These are phyloP conservation scores for Amanita pallidorosea DNA, from an alignment of 768 basidiomycete genomes.

Conservation along the genomic window DNA sequence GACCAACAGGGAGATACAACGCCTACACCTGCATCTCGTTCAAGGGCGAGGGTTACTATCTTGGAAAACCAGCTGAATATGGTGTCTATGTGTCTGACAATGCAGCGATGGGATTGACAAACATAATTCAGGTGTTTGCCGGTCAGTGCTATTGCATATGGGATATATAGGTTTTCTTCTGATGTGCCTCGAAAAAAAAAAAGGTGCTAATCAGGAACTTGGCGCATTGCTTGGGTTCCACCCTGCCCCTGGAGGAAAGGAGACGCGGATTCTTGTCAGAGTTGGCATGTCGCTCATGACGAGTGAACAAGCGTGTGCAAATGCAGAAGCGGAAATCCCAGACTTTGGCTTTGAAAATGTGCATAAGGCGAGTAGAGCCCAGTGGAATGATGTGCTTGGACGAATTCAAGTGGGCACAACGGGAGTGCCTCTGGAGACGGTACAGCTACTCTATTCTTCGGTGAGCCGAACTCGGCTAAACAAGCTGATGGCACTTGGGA, in stretches of 20 bases:
- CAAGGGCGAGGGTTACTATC: constrained; percentile 36
- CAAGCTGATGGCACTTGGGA: neutral
- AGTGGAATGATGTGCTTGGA: constrained; percentile 50
- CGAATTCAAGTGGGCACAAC: constrained; percentile 42
- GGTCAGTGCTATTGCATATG: constrained; percentile 19
- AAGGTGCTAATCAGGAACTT: constrained; percentile 16
- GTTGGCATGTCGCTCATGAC: constrained; percentile 60
- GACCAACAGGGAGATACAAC: constrained; percentile 30
- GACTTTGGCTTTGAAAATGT: constrained; percentile 45
- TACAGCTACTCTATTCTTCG: constrained; percentile 50
- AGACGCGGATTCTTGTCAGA: constrained; percentile 42
- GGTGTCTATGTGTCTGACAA: constrained; percentile 43
- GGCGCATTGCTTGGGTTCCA: constrained; percentile 44
- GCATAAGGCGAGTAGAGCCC: constrained; percentile 25
- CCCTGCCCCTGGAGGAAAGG: constrained; percentile 22
- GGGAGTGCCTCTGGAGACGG: constrained; percentile 36
- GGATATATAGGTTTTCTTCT: neutral
- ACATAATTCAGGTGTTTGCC: constrained; percentile 36
- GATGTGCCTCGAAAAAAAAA: neutral
- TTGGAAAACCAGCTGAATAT: constrained; percentile 39
- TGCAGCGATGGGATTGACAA: constrained; percentile 33
- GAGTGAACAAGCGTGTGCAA: constrained; percentile 45
- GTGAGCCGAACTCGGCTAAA: constrained; percentile 16
- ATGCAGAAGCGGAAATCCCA: constrained; percentile 51
- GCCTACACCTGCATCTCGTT: constrained; percentile 55